phyloP scores from a whole-genome alignment of 306 rosid species.

The Abrus precatorius region DNA sequence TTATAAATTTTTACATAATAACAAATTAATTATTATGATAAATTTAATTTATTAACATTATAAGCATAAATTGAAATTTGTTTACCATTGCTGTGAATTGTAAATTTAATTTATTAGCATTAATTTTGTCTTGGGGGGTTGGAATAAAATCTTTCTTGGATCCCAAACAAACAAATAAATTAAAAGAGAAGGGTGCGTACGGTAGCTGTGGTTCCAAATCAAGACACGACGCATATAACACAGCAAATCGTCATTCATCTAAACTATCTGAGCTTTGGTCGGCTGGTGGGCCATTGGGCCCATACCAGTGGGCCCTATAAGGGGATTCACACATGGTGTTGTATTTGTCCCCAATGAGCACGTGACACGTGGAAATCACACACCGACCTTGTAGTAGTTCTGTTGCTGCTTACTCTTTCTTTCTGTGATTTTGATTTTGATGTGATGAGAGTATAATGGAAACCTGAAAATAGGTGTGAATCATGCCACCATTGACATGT shows the following conservation, averaged over 20 bases:
- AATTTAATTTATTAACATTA: no score
- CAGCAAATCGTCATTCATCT: conserved; percentile 24
- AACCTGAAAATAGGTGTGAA: conserved; percentile 12
- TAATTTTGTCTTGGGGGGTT: background rate
- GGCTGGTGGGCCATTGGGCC: conserved; percentile 50
- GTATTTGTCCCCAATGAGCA: background rate
- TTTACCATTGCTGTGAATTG: background rate
- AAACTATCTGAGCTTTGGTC: background rate
- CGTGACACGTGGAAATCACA: conserved; percentile 37
- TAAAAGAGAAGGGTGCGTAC: background rate
- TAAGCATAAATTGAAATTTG: background rate
- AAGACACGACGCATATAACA: background rate
- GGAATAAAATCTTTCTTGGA: background rate
- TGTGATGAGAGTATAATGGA: conserved; percentile 24
- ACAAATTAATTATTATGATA: no score
- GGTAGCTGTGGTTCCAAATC: conserved; percentile 18
- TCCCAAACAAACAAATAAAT: background rate
- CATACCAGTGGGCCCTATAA: conserved; percentile 31
- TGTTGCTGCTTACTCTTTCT: conserved; percentile 9
- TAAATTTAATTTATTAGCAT: background rate
- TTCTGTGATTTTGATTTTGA: conserved; percentile 32
- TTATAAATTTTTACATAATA: no score
- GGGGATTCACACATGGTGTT: background rate
- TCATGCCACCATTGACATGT: conserved; percentile 35
- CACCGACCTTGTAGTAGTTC: conserved; percentile 49